Evolutionary conservation across 1,284 basidiomycete species (phyloP), one percentile per base, ranked within the genome.

Genomic region (Cryptococcus sp.): DNA sequence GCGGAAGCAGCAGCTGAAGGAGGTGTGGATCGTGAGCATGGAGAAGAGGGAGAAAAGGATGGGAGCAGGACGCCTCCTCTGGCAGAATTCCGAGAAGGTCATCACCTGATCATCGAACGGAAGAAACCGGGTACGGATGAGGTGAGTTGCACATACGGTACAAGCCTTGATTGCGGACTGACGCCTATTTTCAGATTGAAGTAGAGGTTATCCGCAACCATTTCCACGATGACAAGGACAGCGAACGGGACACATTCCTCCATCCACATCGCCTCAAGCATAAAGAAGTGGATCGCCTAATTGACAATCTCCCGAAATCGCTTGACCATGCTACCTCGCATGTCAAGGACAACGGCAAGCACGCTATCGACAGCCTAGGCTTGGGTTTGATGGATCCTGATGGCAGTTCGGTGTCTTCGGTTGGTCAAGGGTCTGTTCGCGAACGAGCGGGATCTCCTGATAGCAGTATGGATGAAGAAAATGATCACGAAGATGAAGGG

Each of bases 71-170:
- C 74, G 1, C 74, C 74, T 0, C 67, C 72, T 1, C 19, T 78
- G 6, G 73, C 80, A 26, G 85, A 88, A 67, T 91, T 87, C 83
- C 80, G 81, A 64, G 88, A 91, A 71, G 89, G 89, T 3, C 77
- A 81, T 39, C 82, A 89, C 69, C 80, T 82, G 40, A 75, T 93
- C 41, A 81, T 89, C 56, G 89, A 91, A 75, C 79, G 83, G 46
- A 80, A 81, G 25, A 64, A 64, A 2, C 81, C 81, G 0, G 82
- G 83, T n/a, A 84, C 84, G 7, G 84, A 84, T 54, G 88, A 89
- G 79, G 87, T 88, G 59, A 50, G 85, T 73, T 7, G 49, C 22
- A 20, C 8, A 8, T 49, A 16, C 11, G 11, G 46, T 19, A 19
- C 16, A n/a, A 22, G 45, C 45, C 13, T 10, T 13, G 39, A 38